phyloP scores from a whole-genome alignment of 108 stramenopile species.

The Skeletonema grethae region DNA sequence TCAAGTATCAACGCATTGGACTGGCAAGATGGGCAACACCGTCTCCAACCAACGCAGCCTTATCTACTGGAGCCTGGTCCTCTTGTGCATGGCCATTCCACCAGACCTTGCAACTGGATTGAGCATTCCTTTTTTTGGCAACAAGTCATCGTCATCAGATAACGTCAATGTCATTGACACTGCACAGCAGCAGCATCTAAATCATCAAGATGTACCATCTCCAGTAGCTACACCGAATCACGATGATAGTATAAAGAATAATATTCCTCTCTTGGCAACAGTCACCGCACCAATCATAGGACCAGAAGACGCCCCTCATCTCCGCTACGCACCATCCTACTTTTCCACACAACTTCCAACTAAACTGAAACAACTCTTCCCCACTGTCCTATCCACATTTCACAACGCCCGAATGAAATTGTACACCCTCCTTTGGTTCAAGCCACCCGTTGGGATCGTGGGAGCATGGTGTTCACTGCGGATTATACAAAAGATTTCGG shows the following conservation, averaged over 20 bases:
- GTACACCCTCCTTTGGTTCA: constrained; percentile 49
- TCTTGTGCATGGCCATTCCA: constrained; percentile 26
- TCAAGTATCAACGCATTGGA: too few relatives aligned
- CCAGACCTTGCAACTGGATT: constrained; percentile 19
- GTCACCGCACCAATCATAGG: constrained; percentile 24
- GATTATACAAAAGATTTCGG: constrained; percentile 42
- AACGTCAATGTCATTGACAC: neutral
- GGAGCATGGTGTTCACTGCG: constrained; percentile 35
- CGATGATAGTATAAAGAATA: neutral
- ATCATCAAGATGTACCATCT: neutral
- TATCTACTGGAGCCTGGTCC: constrained; percentile 31
- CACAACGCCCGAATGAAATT: constrained; percentile 14
- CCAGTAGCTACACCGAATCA: neutral
- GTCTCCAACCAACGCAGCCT: constrained; percentile 20
- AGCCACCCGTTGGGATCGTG: constrained; percentile 77
- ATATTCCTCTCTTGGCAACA: constrained; percentile 5
- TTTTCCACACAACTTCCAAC: constrained; percentile 36
- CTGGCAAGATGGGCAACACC: constrained; percentile 36
- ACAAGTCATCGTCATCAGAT: neutral
- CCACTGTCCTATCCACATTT: constrained; percentile 4
- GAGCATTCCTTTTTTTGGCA: constrained; percentile 28
- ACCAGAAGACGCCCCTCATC: constrained; percentile 40
- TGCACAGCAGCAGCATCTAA: neutral
- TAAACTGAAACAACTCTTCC: constrained; percentile 15
- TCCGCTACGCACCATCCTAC: constrained; percentile 46